These are phyloP conservation scores for Parastagonospora nodorum DNA, from an alignment of 2,329 filamentous ascomycete genomes.

Conservation along the genomic window DNA sequence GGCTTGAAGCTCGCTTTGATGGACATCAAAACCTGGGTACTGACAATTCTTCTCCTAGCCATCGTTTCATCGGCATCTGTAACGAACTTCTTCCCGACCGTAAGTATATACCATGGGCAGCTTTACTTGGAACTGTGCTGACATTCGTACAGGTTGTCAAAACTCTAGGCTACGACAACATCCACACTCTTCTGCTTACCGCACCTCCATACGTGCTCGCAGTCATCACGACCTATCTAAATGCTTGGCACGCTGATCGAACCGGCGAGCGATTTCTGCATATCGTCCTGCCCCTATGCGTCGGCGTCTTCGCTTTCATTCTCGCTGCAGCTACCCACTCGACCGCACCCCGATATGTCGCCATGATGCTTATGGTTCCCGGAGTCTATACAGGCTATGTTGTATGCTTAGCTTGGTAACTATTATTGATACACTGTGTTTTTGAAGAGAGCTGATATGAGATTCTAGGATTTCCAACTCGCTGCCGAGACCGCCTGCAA, in stretches of 20 bases:
- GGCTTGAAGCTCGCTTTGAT: constrained; percentile 48
- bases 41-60: constrained; percentile 47
- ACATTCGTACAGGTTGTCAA: constrained; percentile 48
- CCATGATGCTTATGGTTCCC: constrained; percentile 73
- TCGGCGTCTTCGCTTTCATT: constrained; percentile 69
- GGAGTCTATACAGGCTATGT: constrained; percentile 66
- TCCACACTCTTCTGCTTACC: constrained; percentile 56
- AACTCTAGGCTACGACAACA: constrained; percentile 62
- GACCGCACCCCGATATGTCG: constrained; percentile 67
- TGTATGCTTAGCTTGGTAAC: constrained; percentile 65
- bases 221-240: constrained; percentile 65
- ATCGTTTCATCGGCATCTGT: constrained; percentile 48
- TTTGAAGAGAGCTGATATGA: too few species aligned
- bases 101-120: constrained; percentile 33
- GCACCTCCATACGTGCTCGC: constrained; percentile 55
- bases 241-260: constrained; percentile 72
- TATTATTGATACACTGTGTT: too few species aligned
- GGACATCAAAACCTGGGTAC: constrained; percentile 48
- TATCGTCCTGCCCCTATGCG: constrained; percentile 64
- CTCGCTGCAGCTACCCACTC: constrained; percentile 67
- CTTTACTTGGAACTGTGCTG: not conserved
- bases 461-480: constrained; percentile 67
- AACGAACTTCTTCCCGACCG: constrained; percentile 64
- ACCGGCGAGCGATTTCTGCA: constrained; percentile 75
- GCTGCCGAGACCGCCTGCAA: constrained; percentile 75